Conservation (phyloP, 805 yeast genomes). For the Clavispora phyllophila region DNA sequence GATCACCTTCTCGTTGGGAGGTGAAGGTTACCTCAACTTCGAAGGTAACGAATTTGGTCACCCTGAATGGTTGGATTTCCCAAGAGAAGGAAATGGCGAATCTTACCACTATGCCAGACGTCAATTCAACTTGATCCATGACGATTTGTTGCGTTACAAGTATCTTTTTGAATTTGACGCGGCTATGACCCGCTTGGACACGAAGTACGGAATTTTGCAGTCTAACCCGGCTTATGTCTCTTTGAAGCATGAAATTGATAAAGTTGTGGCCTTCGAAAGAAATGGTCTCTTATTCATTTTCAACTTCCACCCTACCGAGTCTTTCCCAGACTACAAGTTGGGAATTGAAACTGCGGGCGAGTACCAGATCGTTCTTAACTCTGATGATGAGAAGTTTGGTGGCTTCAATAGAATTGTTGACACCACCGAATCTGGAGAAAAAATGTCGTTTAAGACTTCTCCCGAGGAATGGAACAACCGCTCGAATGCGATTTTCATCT, state of each 20-base stretch:
- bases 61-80: conserved; percentile 98
- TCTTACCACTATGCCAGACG: conserved; percentile 93
- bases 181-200: conserved; percentile 77
- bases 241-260: conserved; percentile 82
- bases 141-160: conserved; percentile 73
- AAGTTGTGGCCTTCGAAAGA: conserved; percentile 72
- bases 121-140: conserved; percentile 84
- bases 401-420: conserved; percentile 68
- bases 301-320: conserved; percentile 83
- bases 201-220: conserved; percentile 64
- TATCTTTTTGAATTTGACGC: conserved; percentile 76
- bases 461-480: conserved; percentile 79
- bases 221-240: conserved; percentile 76
- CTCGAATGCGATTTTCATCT: conserved; percentile 68
- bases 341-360: conserved; percentile 83
- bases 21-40: conserved; percentile 92
- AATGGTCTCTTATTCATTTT: conserved; percentile 79
- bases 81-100: conserved; percentile 81
- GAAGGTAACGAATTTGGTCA: conserved; percentile 99
- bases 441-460: conserved; percentile 59
- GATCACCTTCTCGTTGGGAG: conserved; percentile 86
- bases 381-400: conserved; percentile 69
- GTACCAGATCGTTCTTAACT: conserved; percentile 68
- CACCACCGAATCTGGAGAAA: conserved; percentile 25
- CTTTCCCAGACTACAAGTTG: conserved; percentile 80